Percentiles rank a stretch among this genome's conserved stretches.
phyloP scores from a whole-genome alignment of 179 eudicot genomes.

The Actinidia chinensis region DNA sequence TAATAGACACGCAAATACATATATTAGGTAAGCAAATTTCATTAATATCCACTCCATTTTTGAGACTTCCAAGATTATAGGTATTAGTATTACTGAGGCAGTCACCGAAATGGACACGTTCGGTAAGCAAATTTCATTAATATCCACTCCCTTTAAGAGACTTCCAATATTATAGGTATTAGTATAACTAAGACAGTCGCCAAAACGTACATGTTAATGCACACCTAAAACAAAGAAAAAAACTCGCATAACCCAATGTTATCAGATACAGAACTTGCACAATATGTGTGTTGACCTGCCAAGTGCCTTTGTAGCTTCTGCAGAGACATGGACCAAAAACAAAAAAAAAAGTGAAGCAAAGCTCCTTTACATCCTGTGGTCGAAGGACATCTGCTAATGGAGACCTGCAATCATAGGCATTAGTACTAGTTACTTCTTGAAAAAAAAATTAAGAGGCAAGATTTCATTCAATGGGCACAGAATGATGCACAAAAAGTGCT shows the following conservation, averaged over 20 bases:
- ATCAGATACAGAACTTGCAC: slow-evolving; percentile 20
- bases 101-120: too few species aligned
- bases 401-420: slow-evolving; percentile 60
- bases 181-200: neutral
- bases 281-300: slow-evolving; percentile 39
- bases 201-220: neutral
- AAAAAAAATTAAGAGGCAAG: neutral
- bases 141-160: too few species aligned
- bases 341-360: slow-evolving; percentile 86
- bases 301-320: slow-evolving; percentile 69
- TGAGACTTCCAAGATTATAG: too few species aligned
- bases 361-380: slow-evolving; percentile 83
- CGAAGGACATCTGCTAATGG: slow-evolving; percentile 89
- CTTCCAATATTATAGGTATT: too few species aligned
- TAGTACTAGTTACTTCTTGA: slow-evolving; percentile 8
- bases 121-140: too few species aligned
- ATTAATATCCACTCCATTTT: too few species aligned
- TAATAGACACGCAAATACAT: too few species aligned
- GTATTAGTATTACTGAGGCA: too few species aligned
- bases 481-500: slow-evolving; percentile 21
- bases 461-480: slow-evolving; percentile 58
- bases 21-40: too few species aligned
- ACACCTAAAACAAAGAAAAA: too few species aligned
- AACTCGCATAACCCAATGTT: neutral
- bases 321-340: slow-evolving; percentile 74